Evolutionary conservation across 2,329 filamentous ascomycete genomes (phyloP), one percentile per base, ranked within the genome.

Genomic region (Nothopassalora personata): DNA sequence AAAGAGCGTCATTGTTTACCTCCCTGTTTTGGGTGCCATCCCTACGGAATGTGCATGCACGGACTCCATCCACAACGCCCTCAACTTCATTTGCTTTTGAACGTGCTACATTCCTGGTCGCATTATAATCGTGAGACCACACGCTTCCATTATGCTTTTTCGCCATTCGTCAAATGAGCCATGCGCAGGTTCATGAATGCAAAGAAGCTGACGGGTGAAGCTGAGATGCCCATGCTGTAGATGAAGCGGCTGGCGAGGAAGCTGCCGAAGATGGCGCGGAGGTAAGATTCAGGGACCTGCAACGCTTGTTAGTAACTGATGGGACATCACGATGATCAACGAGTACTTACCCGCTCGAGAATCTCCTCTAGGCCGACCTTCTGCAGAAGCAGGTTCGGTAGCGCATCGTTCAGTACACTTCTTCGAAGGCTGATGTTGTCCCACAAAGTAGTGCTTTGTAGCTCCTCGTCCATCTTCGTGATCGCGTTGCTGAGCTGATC

Each of bases 121-220:
- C 56, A 54, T 47, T 23, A 48, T 34, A 46, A 46, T 51, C 48
- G 19, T 36, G 15, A 52, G 27, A 48, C 19, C 45, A 31, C 48
- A 15, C 34, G 15, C 46, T 39, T 47, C 46, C 43, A 43, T 48
- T 43, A 23, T 46, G 30, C 27, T n/a, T 31, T 13, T 11, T 31
- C 43, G 23, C 52, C 60, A 56, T 56, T 62, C 45, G 43, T 58
- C 30, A 73, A 58, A 64, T 74, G 76, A 11, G 71, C 70, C 74
- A 79, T 80, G 27, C 78, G 72, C 67, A 78, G 74, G 69, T 77
- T 80, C 78, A 80, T 80, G 68, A 97, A 99, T 74, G 96, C 91
- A 77, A 96, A 99, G 82, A 99, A 99, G 43, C 93, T 91, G 79
- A 99, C 97, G 71, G 97, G 93, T 79, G 88, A 94, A 5, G 94